Evolutionary conservation across 2,329 filamentous ascomycete species (phyloP), one percentile per base, ranked within the genome.

Genomic region (Xylaria sp.): DNA sequence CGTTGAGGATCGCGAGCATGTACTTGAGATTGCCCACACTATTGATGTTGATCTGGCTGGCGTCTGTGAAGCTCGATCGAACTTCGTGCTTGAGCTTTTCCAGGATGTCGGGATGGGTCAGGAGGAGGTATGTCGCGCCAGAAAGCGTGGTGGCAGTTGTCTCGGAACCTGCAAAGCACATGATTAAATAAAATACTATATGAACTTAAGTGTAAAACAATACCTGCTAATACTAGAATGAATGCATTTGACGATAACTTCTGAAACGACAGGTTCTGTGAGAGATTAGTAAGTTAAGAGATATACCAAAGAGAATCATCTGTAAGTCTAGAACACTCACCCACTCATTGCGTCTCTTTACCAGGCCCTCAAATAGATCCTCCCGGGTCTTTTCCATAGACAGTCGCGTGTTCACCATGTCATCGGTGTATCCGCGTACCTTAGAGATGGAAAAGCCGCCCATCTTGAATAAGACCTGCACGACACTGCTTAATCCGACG

Each of bases 1-100:
- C 83, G 27, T 83, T 78, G n/a, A 84, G 75, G 45, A 77, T 75
- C 4, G 82, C 82, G 12, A 79, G 73, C 72, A 84, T 78, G 62
- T 84, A 85, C n/a, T 73, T 62, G 0, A 84, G 72, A 21, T 74
- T 74, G 48, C 72, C 72, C 7, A 80, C 77, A 2, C 75, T 77
- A 19, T 72, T 75, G 50, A 81, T 74, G 19, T 73, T 78, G 67
- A 85, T 84, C 12, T 83, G 78, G 1, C 79, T 75, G 17, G 78
- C 75, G 0, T 65, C 74, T 4, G 71, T 69, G 67, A 84, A 84
- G 2, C 74, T 61, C 0, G 76, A 74, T 4, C 82, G 79, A 9
- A 85, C 76, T 73, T 85, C 83, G 1, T 77, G 30, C 6, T 75
- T 74, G 11, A 84, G 67, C 61, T 75, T 81, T 39, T 76, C 66